Conservation (phyloP, 2,329 filamentous ascomycete genomes). For the Cryphonectria parasitica region DNA sequence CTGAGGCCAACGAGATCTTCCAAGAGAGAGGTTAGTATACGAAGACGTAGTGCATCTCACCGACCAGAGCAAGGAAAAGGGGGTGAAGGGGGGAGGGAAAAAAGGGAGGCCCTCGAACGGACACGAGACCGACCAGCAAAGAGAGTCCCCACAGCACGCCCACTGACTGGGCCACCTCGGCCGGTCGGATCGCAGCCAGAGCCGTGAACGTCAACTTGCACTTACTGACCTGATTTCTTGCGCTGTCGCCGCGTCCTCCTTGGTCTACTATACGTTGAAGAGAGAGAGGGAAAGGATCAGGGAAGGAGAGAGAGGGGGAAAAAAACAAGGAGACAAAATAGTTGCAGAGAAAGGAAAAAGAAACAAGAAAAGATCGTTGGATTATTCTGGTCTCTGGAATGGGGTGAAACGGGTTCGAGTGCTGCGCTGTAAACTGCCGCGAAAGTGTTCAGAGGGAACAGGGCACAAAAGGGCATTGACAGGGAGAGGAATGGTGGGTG, state of each 20-base stretch:
- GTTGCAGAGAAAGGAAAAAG: conserved; percentile 17
- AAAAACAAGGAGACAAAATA: conserved; percentile 3
- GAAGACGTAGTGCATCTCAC: conserved; percentile 4
- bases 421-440: conserved; percentile 20
- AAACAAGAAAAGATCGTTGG: conserved; percentile 10
- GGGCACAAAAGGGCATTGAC: conserved; percentile 26
- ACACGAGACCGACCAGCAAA: conserved; percentile 18
- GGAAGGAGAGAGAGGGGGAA: conserved; percentile 7
- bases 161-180: conserved; percentile 2
- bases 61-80: conserved; percentile 6
- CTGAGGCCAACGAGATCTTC: conserved; percentile 2
- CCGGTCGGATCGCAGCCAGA: conserved; percentile 3
- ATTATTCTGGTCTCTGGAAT: conserved; percentile 15
- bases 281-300: not conserved
- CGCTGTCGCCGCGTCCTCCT: not conserved
- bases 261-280: not conserved
- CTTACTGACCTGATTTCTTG: conserved; percentile 9
- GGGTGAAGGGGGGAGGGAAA: not conserved
- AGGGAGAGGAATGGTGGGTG: conserved; percentile 13
- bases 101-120: conserved; percentile 8
- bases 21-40: conserved; percentile 2
- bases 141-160: not conserved
- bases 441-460: conserved; percentile 24
- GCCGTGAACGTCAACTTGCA: conserved; percentile 4
- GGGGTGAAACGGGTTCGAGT: conserved; percentile 23